These are phyloP conservation scores for Cyclocybe aegerita DNA, from an alignment of 768 basidiomycete genomes.

Conservation along the genomic window DNA sequence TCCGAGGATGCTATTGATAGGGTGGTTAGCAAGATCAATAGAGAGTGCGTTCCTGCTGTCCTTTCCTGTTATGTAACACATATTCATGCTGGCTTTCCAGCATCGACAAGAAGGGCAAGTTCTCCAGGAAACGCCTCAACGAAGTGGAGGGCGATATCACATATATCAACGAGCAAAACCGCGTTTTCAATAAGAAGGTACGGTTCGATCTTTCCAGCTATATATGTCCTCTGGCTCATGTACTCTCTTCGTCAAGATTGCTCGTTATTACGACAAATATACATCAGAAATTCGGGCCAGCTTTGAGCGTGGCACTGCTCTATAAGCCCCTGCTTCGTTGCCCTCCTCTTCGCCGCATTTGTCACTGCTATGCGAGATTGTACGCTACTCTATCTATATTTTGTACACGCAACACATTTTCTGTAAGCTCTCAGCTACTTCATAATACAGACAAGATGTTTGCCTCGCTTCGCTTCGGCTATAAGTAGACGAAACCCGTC, in stretches of 20 bases:
- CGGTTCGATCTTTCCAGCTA: conserved; percentile 3
- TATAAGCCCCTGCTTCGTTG: conserved; percentile 37
- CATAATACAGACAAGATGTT: too few relatives aligned
- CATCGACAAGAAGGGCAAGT: conserved; percentile 87
- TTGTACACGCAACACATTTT: too few relatives aligned
- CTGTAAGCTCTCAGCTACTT: too few relatives aligned
- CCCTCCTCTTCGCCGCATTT: neutral
- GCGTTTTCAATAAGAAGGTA: conserved; percentile 98
- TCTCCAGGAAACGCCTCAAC: conserved; percentile 85
- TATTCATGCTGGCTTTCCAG: conserved; percentile 35
- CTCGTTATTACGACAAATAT: conserved; percentile 95
- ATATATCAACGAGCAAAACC: conserved; percentile 98
- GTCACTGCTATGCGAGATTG: too few relatives aligned
- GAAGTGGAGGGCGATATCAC: conserved; percentile 96
- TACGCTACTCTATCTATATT: too few relatives aligned
- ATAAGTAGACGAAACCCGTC: too few relatives aligned
- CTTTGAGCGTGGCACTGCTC: conserved; percentile 95
- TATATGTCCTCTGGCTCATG: too few relatives aligned
- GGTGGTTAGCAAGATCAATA: conserved; percentile 88
- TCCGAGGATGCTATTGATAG: conserved; percentile 94
- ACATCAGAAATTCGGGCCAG: conserved; percentile 95
- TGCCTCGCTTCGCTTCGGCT: too few relatives aligned
- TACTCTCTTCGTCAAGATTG: conserved; percentile 53
- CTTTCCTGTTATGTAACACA: neutral
- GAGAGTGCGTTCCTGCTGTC: conserved; percentile 63